Evolutionary conservation across 78 protist genomes (phyloP), one percentile per base, ranked within the genome.

Genomic region (Creolimax fragrantissima): DNA sequence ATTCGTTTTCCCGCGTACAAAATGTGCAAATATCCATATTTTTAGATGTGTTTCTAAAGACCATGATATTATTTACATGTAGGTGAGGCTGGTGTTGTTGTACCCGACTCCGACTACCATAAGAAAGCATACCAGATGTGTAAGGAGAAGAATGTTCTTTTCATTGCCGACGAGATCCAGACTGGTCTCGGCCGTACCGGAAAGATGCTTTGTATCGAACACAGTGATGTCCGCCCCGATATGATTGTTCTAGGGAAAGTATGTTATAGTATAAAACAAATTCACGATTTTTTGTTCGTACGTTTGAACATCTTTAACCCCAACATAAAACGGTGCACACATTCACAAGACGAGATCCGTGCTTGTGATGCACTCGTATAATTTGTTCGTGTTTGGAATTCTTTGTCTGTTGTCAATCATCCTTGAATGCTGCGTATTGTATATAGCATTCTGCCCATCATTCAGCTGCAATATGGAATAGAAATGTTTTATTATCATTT

Each of bases 161-260:
- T 97, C 85, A 95, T 98, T 45, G 97, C 96, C 39, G 99, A 99
- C 66, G 99, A 99, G 95, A 92, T 99, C 89, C 99, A 98, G 92
- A 96, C 99, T 11, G 99, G 99, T 17, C 45, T 97, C 42, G 93
- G 94, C 42, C 94, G 98, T 58, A 96, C 99, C 2, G 98, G 99
- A 44, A 35, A 4, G 42, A 3, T 95, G 90, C 94, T 97, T 2
- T 93, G 94, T 5, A 0, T 3, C 7, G 97, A 96, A 35, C 86
- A 93, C 93, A 96, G 88, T 3, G 44, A 37, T 84, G 93, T 96
- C 43, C 89, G 92, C 86, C 98, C 99, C 47, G 99, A 98, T 89
- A 43, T 97, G 4, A 84, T 98, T 44, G 39, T 96, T 3, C 95
- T 98, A 2, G 99, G 98, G 17, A 98, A 97, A 95, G 44, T 67